Percentiles rank a stretch among this genome's conserved stretches.
Conservation (phyloP, 306 rosid genomes). For the Prunus padus region DNA sequence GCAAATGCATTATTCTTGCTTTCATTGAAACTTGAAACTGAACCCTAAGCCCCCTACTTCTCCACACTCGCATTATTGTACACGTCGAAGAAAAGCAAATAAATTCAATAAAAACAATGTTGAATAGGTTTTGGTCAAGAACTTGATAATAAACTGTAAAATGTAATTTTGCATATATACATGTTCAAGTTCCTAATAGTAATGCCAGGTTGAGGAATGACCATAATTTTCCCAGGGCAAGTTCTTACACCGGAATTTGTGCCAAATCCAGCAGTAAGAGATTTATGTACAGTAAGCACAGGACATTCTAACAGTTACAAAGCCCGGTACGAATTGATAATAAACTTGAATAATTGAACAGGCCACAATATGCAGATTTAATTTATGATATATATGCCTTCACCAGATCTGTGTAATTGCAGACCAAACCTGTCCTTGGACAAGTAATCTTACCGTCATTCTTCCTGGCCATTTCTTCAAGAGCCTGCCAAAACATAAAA, state of each 20-base stretch:
- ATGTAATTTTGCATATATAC: not conserved
- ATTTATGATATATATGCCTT: slow-evolving; percentile 73
- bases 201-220: not conserved
- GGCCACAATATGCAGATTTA: slow-evolving; percentile 23
- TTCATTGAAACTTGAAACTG: too few species aligned
- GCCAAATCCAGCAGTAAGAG: not conserved
- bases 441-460: slow-evolving; percentile 70
- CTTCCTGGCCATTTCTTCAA: slow-evolving; percentile 85
- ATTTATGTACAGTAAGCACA: slow-evolving; percentile 17
- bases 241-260: not conserved
- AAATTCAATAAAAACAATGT: too few species aligned
- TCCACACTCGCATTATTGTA: too few species aligned
- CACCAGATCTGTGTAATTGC: slow-evolving; percentile 61
- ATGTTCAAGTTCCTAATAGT: not conserved
- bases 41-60: too few species aligned
- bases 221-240: not conserved
- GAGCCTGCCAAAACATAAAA: slow-evolving; percentile 62
- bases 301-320: not conserved
- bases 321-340: not conserved
- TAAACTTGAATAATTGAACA: not conserved
- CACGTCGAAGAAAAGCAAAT: not conserved
- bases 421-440: slow-evolving; percentile 70
- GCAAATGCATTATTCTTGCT: too few species aligned
- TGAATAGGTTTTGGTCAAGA: not conserved
- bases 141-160: not conserved